Evolutionary conservation across 495 filamentous ascomycete genomes (phyloP), one percentile per base, ranked within the genome.

Genomic region (Gamarada debralockiae): DNA sequence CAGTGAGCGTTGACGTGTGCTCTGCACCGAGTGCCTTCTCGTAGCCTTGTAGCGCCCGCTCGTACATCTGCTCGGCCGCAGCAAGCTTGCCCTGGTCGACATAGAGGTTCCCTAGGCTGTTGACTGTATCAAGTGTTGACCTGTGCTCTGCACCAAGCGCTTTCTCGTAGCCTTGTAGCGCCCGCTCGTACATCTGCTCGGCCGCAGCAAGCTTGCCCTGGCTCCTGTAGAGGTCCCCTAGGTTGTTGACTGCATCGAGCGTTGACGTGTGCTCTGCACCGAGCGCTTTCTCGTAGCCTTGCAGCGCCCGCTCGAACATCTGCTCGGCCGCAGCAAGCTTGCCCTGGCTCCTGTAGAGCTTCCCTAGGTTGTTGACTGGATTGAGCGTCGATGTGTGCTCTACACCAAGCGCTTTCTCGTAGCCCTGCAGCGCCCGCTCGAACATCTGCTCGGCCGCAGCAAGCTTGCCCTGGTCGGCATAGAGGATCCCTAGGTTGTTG

Each of bases 231-330:
- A 13, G 10, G 17, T 20, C 17, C 39, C 39, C 62, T 10, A 63
- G 40, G 34, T 61, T 58, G 48, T 58, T 58, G 14, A 61, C 44
- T 48, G 54, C 50, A 25, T 57, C 24, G 9, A 72, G 66, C 24
- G 67, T 74, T 37, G 58, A 58, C 48, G 55, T 56, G 53, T 73
- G 67, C 46, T 74, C 60, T 38, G 52, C 61, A 36, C 70, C 69
- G 10, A 64, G 52, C 37, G 54, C 56, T 54, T 71, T 64, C 62
- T 74, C 70, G 2, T 54, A 50, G 59, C 62, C 66, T 57, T 60
- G 33, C 29, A 69, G 63, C 31, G 62, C 68, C 57, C 56, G 58
- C 49, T 58, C 20, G 29, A 61, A 64, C 56, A 66, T 68, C 52
- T 61, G 22, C 55, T 68, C 57, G 39, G 64, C 62, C 46, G 65